These are phyloP conservation scores for Pochonia chlamydosporia DNA, from an alignment of 2,329 filamentous ascomycete species.

Conservation along the genomic window DNA sequence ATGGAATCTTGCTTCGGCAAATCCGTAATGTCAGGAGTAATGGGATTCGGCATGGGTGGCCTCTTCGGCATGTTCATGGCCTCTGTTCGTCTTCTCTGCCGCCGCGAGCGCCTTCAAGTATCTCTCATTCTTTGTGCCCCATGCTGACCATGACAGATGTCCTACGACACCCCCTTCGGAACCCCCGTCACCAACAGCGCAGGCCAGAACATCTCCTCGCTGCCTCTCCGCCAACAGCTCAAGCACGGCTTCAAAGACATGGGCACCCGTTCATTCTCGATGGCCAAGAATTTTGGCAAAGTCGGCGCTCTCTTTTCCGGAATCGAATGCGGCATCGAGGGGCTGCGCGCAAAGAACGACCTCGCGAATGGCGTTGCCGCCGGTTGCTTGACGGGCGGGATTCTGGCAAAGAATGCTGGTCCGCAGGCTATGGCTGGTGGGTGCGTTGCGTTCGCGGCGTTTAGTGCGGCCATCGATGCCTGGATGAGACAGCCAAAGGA, in stretches of 20 bases:
- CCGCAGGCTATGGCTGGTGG: conserved; percentile 84
- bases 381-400: conserved; percentile 86
- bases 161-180: conserved; percentile 89
- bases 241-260: conserved; percentile 88
- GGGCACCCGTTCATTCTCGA: conserved; percentile 75
- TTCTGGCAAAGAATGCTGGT: conserved; percentile 78
- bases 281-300: conserved; percentile 90
- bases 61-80: conserved; percentile 98
- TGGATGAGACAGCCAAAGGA: conserved; percentile 79
- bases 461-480: conserved; percentile 84
- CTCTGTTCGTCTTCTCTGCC: conserved; percentile 56
- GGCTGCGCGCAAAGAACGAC: conserved; percentile 89
- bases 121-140: conserved; percentile 10
- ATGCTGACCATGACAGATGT: conserved; percentile 62
- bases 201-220: conserved; percentile 39
- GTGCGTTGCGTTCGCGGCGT: conserved; percentile 90
- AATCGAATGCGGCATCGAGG: conserved; percentile 94
- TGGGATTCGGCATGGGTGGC: conserved; percentile 91
- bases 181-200: conserved; percentile 33
- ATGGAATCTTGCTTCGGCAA: conserved; percentile 95
- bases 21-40: conserved; percentile 80
- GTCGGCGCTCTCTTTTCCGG: conserved; percentile 88
- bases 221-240: conserved; percentile 81
- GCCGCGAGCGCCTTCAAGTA: background rate
- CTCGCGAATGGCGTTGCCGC: conserved; percentile 80